phyloP scores from a whole-genome alignment of 2,329 filamentous ascomycete species.

The Exophiala viscosa region DNA sequence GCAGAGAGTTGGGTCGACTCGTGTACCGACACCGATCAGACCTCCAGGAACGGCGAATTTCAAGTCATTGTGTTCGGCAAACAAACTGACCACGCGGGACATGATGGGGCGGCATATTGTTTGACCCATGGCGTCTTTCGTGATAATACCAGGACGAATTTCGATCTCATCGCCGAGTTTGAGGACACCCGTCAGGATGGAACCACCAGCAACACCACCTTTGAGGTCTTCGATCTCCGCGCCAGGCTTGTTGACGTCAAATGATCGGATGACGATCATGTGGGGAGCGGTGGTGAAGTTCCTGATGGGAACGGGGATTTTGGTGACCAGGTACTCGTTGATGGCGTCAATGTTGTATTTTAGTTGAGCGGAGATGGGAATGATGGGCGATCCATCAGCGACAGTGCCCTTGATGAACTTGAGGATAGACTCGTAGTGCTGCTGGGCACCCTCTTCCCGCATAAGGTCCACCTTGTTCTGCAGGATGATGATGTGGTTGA shows the following conservation, averaged over 20 bases:
- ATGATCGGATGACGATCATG: slow-evolving; percentile 99
- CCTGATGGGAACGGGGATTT: slow-evolving; percentile 84
- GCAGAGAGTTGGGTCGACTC: slow-evolving; percentile 96
- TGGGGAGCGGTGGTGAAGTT: slow-evolving; percentile 91
- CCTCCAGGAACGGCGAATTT: slow-evolving; percentile 98
- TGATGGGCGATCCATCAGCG: slow-evolving; percentile 89
- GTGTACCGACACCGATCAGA: slow-evolving; percentile 95
- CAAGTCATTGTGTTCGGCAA: slow-evolving; percentile 96
- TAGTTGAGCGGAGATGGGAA: slow-evolving; percentile 94
- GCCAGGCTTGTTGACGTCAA: slow-evolving; percentile 99
- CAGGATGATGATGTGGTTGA: slow-evolving; percentile 98
- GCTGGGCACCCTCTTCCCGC: slow-evolving; percentile 87
- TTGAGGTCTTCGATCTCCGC: slow-evolving; percentile 98
- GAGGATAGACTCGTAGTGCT: slow-evolving; percentile 94
- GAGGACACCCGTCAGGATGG: slow-evolving; percentile 91
- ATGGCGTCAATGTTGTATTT: slow-evolving; percentile 99
- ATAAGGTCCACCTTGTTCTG: slow-evolving; percentile 99
- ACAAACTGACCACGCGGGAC: slow-evolving; percentile 88
- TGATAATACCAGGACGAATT: slow-evolving; percentile 97
- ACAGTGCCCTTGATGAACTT: slow-evolving; percentile 99
- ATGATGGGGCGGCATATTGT: slow-evolving; percentile 97
- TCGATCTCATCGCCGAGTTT: slow-evolving; percentile 98
- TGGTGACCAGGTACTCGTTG: slow-evolving; percentile 92
- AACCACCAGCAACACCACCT: slow-evolving; percentile 96
- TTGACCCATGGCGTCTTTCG: slow-evolving; percentile 86